phyloP scores from a whole-genome alignment of 2,329 filamentous ascomycete species.

The Microdochium bolleyi region DNA sequence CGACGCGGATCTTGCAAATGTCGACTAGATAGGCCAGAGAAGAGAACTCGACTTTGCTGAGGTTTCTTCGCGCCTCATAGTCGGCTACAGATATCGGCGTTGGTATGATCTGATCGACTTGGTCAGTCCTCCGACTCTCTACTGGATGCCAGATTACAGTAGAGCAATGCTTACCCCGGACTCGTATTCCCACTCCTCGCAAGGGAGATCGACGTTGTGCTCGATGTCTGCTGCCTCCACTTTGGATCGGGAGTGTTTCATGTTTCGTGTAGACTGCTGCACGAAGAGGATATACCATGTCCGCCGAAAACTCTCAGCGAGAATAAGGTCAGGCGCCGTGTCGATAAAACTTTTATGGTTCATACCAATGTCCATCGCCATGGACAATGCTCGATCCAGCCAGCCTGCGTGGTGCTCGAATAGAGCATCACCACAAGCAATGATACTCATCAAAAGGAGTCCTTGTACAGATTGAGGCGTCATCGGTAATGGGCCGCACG shows the following conservation, averaged over 20 bases:
- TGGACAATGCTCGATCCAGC: slow-evolving; percentile 17
- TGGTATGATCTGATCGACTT: slow-evolving; percentile 20
- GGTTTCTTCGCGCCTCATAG: slow-evolving; percentile 25
- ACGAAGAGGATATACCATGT: slow-evolving; percentile 31
- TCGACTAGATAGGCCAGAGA: slow-evolving; percentile 30
- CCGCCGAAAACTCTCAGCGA: slow-evolving; percentile 30
- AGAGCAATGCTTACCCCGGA: slow-evolving; percentile 21
- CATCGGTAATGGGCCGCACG: slow-evolving; percentile 21
- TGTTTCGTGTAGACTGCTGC: slow-evolving; percentile 13
- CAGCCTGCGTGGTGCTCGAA: slow-evolving; percentile 17
- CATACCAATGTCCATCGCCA: slow-evolving; percentile 23
- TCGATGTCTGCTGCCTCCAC: slow-evolving; percentile 19
- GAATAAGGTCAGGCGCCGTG: slow-evolving; percentile 20
- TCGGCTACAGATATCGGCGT: slow-evolving; percentile 21
- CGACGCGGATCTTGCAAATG: slow-evolving; percentile 22
- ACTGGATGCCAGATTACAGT: not conserved
- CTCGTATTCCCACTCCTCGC: slow-evolving; percentile 31
- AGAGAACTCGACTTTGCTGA: slow-evolving; percentile 25
- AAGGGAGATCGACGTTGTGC: slow-evolving; percentile 26
- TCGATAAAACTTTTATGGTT: slow-evolving; percentile 22
- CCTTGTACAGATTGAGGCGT: slow-evolving; percentile 24
- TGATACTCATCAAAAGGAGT: slow-evolving; percentile 19
- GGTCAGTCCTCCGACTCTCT: slow-evolving; percentile 2
- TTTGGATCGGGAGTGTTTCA: slow-evolving; percentile 11
- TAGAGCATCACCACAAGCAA: slow-evolving; percentile 20